A percentile compares a stretch with the other conserved stretches of the same genome.
Conservation (phyloP, 2,329 filamentous ascomycete species). For the Apiospora sp. region DNA sequence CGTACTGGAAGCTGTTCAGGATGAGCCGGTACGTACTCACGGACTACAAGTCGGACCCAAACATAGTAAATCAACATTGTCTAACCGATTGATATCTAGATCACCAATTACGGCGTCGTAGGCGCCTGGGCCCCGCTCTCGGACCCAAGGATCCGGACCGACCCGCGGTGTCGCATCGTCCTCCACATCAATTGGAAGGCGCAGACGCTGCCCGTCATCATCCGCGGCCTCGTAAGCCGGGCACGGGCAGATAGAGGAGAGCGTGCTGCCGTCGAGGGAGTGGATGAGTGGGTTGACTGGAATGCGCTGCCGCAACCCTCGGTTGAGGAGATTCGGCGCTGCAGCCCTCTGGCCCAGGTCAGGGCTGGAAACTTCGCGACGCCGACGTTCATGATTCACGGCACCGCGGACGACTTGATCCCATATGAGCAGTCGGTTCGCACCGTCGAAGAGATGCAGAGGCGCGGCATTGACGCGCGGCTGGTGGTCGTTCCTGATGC, state of each 20-base stretch:
- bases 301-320: constrained; percentile 29
- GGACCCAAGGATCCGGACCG: constrained; percentile 29
- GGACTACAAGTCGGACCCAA: not conserved
- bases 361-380: constrained; percentile 34
- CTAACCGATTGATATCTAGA: constrained; percentile 26
- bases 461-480: constrained; percentile 27
- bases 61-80: not conserved
- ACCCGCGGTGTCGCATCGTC: constrained; percentile 39
- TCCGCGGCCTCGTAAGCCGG: constrained; percentile 36
- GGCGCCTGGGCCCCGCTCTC: constrained; percentile 29
- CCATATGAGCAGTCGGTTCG: constrained; percentile 36
- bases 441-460: constrained; percentile 33
- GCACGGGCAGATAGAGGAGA: constrained; percentile 22
- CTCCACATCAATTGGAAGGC: constrained; percentile 43
- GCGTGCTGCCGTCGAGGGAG: not conserved
- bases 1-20: constrained; percentile 38
- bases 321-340: constrained; percentile 30
- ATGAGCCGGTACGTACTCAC: constrained; percentile 31
- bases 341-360: constrained; percentile 39
- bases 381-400: constrained; percentile 43
- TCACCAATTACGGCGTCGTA: constrained; percentile 32
- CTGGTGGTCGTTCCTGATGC: constrained; percentile 30
- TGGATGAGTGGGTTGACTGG: constrained; percentile 24
- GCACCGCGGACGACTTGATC: constrained; percentile 39
- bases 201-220: constrained; percentile 37